These are phyloP conservation scores for Fusarium humuli DNA, from an alignment of 2,329 filamentous ascomycete species.

Conservation along the genomic window DNA sequence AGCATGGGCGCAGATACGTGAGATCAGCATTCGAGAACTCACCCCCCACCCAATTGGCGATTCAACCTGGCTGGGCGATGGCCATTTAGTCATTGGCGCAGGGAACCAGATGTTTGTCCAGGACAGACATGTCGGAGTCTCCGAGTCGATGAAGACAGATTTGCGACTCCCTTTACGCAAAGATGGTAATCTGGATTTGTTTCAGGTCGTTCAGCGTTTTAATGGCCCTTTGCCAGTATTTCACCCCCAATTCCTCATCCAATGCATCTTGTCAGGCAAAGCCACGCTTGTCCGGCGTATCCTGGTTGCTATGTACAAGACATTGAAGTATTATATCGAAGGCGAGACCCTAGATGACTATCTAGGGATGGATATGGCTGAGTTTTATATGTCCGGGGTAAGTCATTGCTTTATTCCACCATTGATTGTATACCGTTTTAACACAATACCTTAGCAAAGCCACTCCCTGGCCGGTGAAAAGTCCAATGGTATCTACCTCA, in stretches of 20 bases:
- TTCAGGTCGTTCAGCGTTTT: slow-evolving; percentile 82
- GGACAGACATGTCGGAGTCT: slow-evolving; percentile 77
- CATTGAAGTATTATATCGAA: slow-evolving; percentile 84
- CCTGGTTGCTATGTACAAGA: slow-evolving; percentile 77
- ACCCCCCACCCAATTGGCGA: slow-evolving; percentile 93
- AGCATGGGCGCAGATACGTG: slow-evolving; percentile 87
- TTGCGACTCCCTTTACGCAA: slow-evolving; percentile 61
- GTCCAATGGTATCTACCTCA: slow-evolving; percentile 54
- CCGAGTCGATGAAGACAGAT: slow-evolving; percentile 68
- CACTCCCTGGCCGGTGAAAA: slow-evolving; percentile 43
- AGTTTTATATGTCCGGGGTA: slow-evolving; percentile 62
- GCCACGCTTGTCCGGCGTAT: slow-evolving; percentile 76
- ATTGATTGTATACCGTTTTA: slow-evolving; percentile 1
- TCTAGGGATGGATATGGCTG: slow-evolving; percentile 72
- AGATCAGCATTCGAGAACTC: slow-evolving; percentile 82
- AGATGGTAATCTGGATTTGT: slow-evolving; percentile 73
- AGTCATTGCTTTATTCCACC: slow-evolving; percentile 9
- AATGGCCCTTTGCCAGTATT: slow-evolving; percentile 92
- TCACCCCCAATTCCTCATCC: slow-evolving; percentile 89
- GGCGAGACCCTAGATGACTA: slow-evolving; percentile 85
- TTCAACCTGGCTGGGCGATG: slow-evolving; percentile 89
- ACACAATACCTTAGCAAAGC: slow-evolving; percentile 29
- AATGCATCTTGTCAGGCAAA: slow-evolving; percentile 88
- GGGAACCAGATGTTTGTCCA: slow-evolving; percentile 93
- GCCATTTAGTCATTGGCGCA: slow-evolving; percentile 86